Percentiles rank a stretch among this genome's conserved stretches.
phyloP scores from a whole-genome alignment of 2,329 filamentous ascomycete species.

The Venturia aucupariae region DNA sequence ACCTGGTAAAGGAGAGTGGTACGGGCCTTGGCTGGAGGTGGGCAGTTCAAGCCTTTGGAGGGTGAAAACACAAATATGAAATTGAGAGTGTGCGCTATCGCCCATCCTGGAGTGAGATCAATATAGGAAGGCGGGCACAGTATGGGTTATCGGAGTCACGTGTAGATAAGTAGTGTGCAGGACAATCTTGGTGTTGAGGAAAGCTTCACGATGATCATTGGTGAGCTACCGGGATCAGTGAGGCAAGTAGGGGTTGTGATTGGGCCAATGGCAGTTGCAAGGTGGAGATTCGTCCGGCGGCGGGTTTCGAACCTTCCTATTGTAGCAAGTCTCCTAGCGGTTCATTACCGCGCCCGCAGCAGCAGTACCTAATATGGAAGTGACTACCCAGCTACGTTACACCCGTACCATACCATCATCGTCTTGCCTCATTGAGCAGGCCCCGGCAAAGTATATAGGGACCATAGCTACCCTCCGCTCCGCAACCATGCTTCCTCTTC shows the following conservation, averaged over 20 bases:
- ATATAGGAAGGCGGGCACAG: too few relatives aligned
- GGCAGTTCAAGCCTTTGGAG: too few relatives aligned
- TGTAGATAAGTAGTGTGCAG: too few relatives aligned
- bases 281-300: not conserved
- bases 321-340: not conserved
- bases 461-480: not conserved
- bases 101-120: too few relatives aligned
- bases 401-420: too few relatives aligned
- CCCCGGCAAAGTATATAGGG: not conserved
- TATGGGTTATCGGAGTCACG: too few relatives aligned
- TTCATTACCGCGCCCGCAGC: too few relatives aligned
- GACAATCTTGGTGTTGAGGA: not conserved
- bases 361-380: not conserved
- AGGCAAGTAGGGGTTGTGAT: not conserved
- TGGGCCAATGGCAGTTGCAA: not conserved
- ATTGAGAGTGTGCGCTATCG: too few relatives aligned
- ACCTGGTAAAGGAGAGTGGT: too few relatives aligned
- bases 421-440: not conserved
- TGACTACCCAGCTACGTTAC: too few relatives aligned
- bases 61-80: too few relatives aligned
- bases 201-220: not conserved
- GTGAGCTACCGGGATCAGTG: not conserved
- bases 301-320: not conserved
- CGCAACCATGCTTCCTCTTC: not conserved
- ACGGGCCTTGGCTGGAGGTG: too few relatives aligned